Evolutionary conservation across 306 rosid species (phyloP), one percentile per base, ranked within the genome.

Genomic region (Astragalus membranaceus): DNA sequence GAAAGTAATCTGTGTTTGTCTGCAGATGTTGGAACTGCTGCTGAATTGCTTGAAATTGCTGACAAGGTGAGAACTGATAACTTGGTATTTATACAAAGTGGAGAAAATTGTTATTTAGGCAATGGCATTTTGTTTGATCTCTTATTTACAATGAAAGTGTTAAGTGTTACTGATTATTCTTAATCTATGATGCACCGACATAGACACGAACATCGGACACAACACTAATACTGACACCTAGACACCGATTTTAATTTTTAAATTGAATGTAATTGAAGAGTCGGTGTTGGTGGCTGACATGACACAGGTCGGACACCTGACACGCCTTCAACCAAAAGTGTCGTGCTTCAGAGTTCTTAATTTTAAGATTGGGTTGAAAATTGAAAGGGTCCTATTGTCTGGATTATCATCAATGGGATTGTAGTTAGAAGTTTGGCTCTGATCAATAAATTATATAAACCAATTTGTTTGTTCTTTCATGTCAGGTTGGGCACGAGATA

Each of bases 401-500:
- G 32, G 10, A 53, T 70, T 33, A 33, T 73, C 39, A 33, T 36
- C 30, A 16, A 11, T 10, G 44, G 13, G 55, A 39, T 77, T 68
- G 49, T 67, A 16, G 61, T 41, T 52, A 61, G 58, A 73, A 36
- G 43, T 48, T 67, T 46, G 44, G 52, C 16, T 58, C 5, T 33
- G 7, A 8, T 52, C 30, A 17, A 17, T 6, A 53, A 55, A 46
- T 15, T 65, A 26, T 20, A 16, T 37, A 32, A 47, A 47, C 42
- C 51, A 33, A 33, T 36, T 46, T 70, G 30, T 13, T 30, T 78
- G 49, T 43, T 48, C 58, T 74, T 64, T 23, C 32, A 26, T 64
- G 61, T 65, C 88, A 90, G 96, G 94, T 88, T 79, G 97, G 97
- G 30, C 90, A 87, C 4, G 92, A 93, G 88, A 93, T 93, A 77